Evolutionary conservation across 2,329 filamentous ascomycete genomes (phyloP).

Genomic region (Colletotrichum filicis): DNA sequence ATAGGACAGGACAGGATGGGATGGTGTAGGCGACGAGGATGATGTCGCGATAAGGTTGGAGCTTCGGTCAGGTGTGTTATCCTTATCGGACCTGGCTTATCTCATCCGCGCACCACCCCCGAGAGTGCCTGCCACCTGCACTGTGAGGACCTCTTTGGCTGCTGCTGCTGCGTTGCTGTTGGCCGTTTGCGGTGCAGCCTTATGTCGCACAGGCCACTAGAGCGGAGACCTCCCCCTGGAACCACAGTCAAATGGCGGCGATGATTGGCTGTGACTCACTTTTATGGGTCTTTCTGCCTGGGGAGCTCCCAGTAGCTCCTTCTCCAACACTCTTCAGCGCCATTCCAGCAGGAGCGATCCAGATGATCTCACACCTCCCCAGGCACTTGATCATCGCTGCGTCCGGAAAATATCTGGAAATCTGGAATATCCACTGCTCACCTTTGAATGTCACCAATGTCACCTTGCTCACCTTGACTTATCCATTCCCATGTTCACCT

Average conservation of each 20-base stretch:
- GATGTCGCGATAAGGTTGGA: conserved; percentile 36
- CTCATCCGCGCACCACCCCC: neutral
- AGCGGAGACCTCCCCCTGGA: conserved; percentile 21
- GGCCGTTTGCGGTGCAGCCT: conserved; percentile 26
- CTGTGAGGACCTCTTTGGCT: neutral
- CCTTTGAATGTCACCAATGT: neutral
- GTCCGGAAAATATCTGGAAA: neutral
- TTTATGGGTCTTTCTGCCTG: neutral
- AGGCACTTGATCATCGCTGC: neutral
- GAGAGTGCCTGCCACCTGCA: neutral
- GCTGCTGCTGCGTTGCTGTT: neutral
- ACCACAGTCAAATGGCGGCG: no score
- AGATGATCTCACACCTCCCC: conserved; percentile 8
- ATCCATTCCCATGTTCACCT: neutral
- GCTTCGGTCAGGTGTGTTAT: conserved; percentile 32
- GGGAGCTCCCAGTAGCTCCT: conserved; percentile 20
- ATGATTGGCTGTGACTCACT: neutral
- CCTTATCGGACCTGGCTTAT: conserved; percentile 19
- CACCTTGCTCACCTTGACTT: neutral
- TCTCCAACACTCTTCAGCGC: conserved; percentile 19
- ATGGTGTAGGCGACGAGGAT: conserved; percentile 28
- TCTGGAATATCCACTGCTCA: neutral
- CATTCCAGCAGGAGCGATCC: neutral
- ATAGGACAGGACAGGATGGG: neutral
- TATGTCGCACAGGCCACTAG: conserved; percentile 16